phyloP scores from a whole-genome alignment of 2,329 filamentous ascomycete species.

The Exophiala aquamarina region DNA sequence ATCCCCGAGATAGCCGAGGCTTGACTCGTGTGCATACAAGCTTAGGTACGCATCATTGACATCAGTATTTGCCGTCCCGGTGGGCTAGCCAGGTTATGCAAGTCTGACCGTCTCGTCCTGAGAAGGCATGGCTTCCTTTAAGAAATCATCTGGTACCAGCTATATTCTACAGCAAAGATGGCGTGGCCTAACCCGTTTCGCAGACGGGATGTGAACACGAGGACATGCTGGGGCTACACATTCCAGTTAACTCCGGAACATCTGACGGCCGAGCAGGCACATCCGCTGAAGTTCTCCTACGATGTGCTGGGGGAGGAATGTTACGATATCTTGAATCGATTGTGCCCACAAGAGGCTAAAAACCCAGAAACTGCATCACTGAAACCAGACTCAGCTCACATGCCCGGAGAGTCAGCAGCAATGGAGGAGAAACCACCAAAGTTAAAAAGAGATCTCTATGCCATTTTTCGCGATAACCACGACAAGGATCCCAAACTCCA shows the following conservation, averaged over 20 bases:
- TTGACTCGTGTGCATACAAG: no score
- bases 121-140: no score
- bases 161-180: conserved; percentile 17
- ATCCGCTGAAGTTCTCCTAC: conserved; percentile 64
- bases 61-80: no score
- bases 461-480: conserved; percentile 60
- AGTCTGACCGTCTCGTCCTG: no score
- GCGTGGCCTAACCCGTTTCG: conserved; percentile 33
- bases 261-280: conserved; percentile 57
- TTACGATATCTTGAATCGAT: conserved; percentile 61
- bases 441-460: conserved; percentile 61
- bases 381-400: neutral
- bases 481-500: conserved; percentile 55
- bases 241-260: conserved; percentile 71
- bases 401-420: neutral
- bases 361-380: neutral
- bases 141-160: no score
- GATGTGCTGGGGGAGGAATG: conserved; percentile 68
- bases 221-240: conserved; percentile 60
- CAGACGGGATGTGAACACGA: conserved; percentile 27
- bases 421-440: conserved; percentile 8
- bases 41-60: no score
- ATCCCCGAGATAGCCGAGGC: no score
- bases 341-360: conserved; percentile 48
- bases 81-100: no score